Base-by-base conservation (phyloP, 441 rosid species). In the Bocquillonia castaneifolia region DNA sequence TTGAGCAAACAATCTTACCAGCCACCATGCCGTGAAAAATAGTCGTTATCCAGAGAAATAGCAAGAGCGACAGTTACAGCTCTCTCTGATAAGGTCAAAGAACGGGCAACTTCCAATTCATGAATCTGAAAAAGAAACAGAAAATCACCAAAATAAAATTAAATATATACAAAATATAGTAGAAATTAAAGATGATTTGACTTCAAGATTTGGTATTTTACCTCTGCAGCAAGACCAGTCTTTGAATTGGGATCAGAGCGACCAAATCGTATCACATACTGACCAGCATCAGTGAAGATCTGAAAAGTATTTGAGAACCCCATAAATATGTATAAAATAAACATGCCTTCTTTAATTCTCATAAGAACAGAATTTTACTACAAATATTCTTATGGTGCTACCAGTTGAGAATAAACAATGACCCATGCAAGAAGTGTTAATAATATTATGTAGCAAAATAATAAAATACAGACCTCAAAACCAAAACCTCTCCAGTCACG, bases 401-500 rank as follows among this genome's bases (percentile, higher is more conserved):
- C 2, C n/a, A 13, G 15, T 0, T 1, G 10, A 40, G 23, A 44
- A 32, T 28, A 62, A 63, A 36, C 59, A 36, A 54, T 14, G 26
- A 67, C 53, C 59, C 31, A 39, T 10, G 50, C 7, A 48, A 45
- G 29, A 59, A 57, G 28, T 44, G 29, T 47, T 42, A 23, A 14
- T 10, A 64, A 47, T 34, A 29, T 36, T 59, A 26, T 23, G 54
- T 63, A 28, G 54, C 25, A 67, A 73, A 70, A n/a, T n/a, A 22
- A 70, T 71, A 34, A 53, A 36, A 63, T 66, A 59, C 37, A 74
- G 7, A 91, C 98, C 98, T 93, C 96, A 67, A 93, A 93, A 74
- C 97, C 99, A 66, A 93, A 89, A 63, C 99, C 99, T 68, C 99
- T 88, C 99, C 99, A 93, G 59, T 93, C 91, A 77, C 96, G 99